Evolutionary conservation across 2,329 filamentous ascomycete species (phyloP).

Genomic region (Pseudogymnoascus sp.): DNA sequence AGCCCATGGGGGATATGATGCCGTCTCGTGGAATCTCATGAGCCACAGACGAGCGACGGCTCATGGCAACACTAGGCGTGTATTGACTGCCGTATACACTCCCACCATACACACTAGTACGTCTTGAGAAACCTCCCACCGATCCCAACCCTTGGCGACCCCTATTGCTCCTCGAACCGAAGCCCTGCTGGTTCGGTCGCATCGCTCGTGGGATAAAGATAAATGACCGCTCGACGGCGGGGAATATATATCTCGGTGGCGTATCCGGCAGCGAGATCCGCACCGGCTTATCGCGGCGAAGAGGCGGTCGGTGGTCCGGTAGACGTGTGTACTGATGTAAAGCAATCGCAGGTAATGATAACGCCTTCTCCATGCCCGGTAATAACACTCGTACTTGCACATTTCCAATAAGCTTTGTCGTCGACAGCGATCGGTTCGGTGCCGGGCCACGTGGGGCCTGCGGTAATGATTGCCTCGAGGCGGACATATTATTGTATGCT

Average conservation of each 20-base stretch:
- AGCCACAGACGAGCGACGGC: slow-evolving; percentile 72
- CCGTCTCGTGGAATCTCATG: slow-evolving; percentile 61
- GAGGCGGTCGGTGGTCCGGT: slow-evolving; percentile 85
- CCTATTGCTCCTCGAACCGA: slow-evolving; percentile 58
- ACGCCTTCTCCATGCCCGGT: slow-evolving; percentile 63
- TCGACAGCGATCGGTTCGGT: slow-evolving; percentile 73
- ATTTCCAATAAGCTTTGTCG: slow-evolving; percentile 74
- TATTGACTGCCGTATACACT: slow-evolving; percentile 69
- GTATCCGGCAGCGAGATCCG: slow-evolving; percentile 80
- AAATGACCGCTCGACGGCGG: slow-evolving; percentile 82
- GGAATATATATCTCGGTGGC: slow-evolving; percentile 80
- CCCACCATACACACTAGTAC: slow-evolving; percentile 72
- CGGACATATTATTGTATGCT: slow-evolving; percentile 33
- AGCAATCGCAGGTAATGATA: slow-evolving; percentile 65
- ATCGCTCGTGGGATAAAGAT: slow-evolving; percentile 95
- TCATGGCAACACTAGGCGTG: slow-evolving; percentile 79
- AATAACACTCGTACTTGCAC: slow-evolving; percentile 76
- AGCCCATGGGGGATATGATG: slow-evolving; percentile 73
- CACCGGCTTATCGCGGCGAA: slow-evolving; percentile 93
- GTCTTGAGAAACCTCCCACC: slow-evolving; percentile 60
- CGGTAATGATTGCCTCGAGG: slow-evolving; percentile 20
- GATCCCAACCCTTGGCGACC: slow-evolving; percentile 64
- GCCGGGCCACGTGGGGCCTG: slow-evolving; percentile 48
- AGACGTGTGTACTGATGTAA: slow-evolving; percentile 89
- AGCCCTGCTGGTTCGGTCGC: slow-evolving; percentile 82